Conservation (phyloP, 148 eudicot genomes). For the Vaccinium macrocarpon region DNA sequence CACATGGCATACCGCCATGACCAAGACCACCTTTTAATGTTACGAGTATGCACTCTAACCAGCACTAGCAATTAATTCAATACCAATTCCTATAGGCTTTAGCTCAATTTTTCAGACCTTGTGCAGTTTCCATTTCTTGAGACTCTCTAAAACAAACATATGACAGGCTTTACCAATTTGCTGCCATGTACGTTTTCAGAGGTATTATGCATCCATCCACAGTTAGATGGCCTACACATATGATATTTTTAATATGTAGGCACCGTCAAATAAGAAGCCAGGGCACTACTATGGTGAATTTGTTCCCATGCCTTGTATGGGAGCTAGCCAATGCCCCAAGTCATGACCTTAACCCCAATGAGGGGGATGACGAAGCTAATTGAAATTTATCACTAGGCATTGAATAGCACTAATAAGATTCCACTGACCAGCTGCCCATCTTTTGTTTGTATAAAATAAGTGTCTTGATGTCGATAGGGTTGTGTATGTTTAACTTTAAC, state of each 20-base stretch:
- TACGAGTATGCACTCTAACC: not conserved
- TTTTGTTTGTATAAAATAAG: not conserved
- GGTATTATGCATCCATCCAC: not conserved
- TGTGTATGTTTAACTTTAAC: not conserved
- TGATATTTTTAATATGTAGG: no score
- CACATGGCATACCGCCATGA: not conserved
- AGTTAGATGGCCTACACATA: not conserved
- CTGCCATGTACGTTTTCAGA: not conserved
- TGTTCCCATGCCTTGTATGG: no score
- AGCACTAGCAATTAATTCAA: not conserved
- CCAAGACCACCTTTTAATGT: not conserved
- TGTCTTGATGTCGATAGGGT: not conserved
- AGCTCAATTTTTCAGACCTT: not conserved
- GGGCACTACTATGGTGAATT: no score
- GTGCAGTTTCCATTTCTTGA: not conserved
- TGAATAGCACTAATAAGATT: slow-evolving; percentile 1
- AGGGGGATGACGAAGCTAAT: no score
- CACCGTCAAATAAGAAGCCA: no score
- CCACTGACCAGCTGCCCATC: not conserved
- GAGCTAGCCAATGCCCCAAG: no score
- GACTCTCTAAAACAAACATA: not conserved
- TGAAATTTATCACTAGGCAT: not conserved
- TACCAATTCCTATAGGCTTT: not conserved
- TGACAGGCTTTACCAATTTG: not conserved
- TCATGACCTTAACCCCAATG: no score